Conservation (phyloP, 352 stramenopile genomes). For the Phytophthora quininea region DNA sequence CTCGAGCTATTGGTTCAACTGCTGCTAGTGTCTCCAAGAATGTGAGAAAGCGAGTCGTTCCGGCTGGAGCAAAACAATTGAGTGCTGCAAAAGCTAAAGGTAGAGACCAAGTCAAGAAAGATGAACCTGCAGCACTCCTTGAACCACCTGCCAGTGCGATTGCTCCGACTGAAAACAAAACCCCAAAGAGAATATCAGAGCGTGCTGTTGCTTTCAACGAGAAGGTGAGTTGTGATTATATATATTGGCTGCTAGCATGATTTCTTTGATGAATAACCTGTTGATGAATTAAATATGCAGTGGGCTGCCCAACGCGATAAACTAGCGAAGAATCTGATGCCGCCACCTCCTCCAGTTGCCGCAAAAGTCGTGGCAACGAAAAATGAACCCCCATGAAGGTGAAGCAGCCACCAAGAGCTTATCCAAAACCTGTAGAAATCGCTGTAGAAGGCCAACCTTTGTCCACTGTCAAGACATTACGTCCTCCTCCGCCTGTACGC, state of each 20-base stretch:
- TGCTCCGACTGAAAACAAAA: background rate
- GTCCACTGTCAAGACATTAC: constrained; percentile 9
- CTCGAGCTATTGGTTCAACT: constrained; percentile 6
- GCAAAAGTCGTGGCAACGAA: constrained; percentile 19
- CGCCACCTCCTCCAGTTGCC: constrained; percentile 18
- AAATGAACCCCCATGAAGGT: constrained; percentile 6
- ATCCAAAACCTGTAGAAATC: constrained; percentile 25
- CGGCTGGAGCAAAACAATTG: constrained; percentile 8
- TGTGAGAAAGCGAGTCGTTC: constrained; percentile 14
- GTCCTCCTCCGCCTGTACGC: constrained; percentile 20
- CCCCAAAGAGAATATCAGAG: constrained; percentile 22
- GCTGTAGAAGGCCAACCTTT: constrained; percentile 9
- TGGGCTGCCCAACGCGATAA: constrained; percentile 55
- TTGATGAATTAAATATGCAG: constrained; percentile 20
- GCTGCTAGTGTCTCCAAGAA: background rate
- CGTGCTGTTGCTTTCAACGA: constrained; percentile 67
- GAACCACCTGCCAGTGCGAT: constrained; percentile 14
- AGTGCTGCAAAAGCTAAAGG: constrained; percentile 20
- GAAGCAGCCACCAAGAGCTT: constrained; percentile 18
- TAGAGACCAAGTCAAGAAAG: constrained; percentile 21
- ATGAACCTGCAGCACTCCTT: constrained; percentile 27
- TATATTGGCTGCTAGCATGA: background rate
- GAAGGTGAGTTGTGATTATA: constrained; percentile 34
- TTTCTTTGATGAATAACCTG: background rate
- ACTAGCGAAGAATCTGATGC: constrained; percentile 30